Percentiles rank a stretch among this genome's conserved stretches.
Conservation (phyloP, 2,329 filamentous ascomycete species). For the Penicillium frequentans region DNA sequence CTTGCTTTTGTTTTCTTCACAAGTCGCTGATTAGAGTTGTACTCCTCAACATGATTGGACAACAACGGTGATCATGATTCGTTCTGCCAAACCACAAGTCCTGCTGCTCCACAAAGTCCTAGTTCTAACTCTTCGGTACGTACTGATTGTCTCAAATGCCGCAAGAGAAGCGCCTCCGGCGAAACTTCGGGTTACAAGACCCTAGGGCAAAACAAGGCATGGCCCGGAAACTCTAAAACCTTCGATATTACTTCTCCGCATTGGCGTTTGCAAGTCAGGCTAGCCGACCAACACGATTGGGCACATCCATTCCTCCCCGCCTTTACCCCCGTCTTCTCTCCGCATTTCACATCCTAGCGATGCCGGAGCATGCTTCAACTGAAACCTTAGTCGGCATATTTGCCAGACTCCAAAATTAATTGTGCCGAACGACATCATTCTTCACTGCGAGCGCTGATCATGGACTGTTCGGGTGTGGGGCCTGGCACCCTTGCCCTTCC, state of each 20-base stretch:
- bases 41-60: too few relatives aligned
- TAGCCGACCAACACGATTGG: not conserved
- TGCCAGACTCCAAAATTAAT: not conserved
- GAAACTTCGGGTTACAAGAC: slow-evolving; percentile 8
- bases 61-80: too few relatives aligned
- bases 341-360: not conserved
- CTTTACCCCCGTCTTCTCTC: not conserved
- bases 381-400: not conserved
- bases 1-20: too few relatives aligned
- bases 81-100: not conserved
- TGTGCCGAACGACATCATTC: not conserved
- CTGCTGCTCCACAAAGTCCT: not conserved
- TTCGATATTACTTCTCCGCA: not conserved
- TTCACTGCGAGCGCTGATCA: slow-evolving; percentile 8
- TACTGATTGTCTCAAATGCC: not conserved
- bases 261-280: not conserved
- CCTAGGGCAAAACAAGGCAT: not conserved
- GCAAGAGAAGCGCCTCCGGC: not conserved
- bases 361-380: not conserved
- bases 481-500: not conserved
- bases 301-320: not conserved
- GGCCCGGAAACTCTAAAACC: not conserved
- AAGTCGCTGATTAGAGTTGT: too few relatives aligned
- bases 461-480: slow-evolving; percentile 9
- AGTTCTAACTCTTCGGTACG: not conserved